These are phyloP conservation scores for Rhizopus microsporus DNA, from an alignment of 371 early-diverging fungal genomes.

Conservation along the genomic window DNA sequence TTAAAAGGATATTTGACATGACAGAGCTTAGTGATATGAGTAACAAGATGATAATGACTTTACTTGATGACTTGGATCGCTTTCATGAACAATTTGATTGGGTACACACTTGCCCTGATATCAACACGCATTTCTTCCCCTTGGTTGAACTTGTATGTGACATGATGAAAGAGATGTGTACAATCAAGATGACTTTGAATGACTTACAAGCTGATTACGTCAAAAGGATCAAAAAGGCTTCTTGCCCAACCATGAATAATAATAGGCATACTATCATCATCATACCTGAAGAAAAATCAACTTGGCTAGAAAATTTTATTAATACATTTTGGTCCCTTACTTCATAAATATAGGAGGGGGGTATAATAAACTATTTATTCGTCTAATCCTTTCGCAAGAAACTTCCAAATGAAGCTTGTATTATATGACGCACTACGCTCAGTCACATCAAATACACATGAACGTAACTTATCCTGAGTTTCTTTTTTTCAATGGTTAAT, in stretches of 20 bases:
- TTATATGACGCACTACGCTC: background rate
- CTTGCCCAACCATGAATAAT: background rate
- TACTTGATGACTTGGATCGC: conserved; percentile 54
- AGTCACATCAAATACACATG: background rate
- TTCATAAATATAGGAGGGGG: background rate
- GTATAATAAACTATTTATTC: background rate
- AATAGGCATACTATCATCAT: background rate
- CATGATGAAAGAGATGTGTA: conserved; percentile 61
- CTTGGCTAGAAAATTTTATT: conserved; percentile 1
- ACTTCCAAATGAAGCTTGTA: background rate
- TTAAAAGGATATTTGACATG: conserved; percentile 66
- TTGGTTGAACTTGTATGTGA: conserved; percentile 56
- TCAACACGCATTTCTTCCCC: conserved; percentile 48
- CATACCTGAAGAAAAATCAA: background rate
- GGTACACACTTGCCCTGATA: conserved; percentile 27
- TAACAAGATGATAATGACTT: conserved; percentile 69
- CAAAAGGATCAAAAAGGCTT: conserved; percentile 47
- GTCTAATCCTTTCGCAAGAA: background rate
- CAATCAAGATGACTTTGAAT: conserved; percentile 61
- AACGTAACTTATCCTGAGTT: background rate
- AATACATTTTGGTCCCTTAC: background rate
- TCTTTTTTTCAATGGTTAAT: background rate
- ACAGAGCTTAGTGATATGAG: conserved; percentile 69
- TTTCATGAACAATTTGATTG: conserved; percentile 55
- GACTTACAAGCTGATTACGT: conserved; percentile 67